phyloP scores from a whole-genome alignment of 805 yeast species.

The Wickerhamia fluorescens region DNA sequence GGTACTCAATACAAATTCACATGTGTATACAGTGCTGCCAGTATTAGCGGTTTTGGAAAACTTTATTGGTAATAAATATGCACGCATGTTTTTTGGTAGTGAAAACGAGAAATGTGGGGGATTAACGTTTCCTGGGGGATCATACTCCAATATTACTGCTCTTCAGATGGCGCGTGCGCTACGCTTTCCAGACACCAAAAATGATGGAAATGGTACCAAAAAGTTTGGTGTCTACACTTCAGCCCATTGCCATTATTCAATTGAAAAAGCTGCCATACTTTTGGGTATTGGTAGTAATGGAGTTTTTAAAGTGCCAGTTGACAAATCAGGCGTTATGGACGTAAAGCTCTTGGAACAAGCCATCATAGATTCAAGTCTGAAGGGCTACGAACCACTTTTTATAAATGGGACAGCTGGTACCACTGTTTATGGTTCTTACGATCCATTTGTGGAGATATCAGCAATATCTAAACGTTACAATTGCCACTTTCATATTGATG shows the following conservation, averaged over 20 bases:
- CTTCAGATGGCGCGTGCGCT: constrained; percentile 69
- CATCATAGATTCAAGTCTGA: constrained; percentile 35
- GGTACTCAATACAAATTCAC: constrained; percentile 73
- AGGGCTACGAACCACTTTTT: constrained; percentile 69
- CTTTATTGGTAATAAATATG: constrained; percentile 60
- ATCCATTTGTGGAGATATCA: constrained; percentile 53
- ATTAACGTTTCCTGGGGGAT: constrained; percentile 79
- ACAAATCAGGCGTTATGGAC: constrained; percentile 50
- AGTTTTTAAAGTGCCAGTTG: constrained; percentile 59
- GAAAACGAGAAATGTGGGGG: constrained; percentile 60
- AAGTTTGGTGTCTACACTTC: constrained; percentile 68
- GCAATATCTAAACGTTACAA: constrained; percentile 44
- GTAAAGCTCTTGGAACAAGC: constrained; percentile 37
- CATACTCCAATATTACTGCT: constrained; percentile 78
- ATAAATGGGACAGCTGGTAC: constrained; percentile 85
- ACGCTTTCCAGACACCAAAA: constrained; percentile 62
- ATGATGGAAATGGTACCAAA: constrained; percentile 43
- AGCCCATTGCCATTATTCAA: constrained; percentile 70
- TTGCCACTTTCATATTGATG: constrained; percentile 82
- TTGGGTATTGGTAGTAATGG: constrained; percentile 60
- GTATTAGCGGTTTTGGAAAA: constrained; percentile 71
- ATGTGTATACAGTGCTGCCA: constrained; percentile 81
- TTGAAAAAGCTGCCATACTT: constrained; percentile 74
- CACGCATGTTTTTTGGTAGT: constrained; percentile 46
- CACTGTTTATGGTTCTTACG: constrained; percentile 81